phyloP scores from a whole-genome alignment of 169 alveolate genomes.

The Cystoisospora suis region DNA sequence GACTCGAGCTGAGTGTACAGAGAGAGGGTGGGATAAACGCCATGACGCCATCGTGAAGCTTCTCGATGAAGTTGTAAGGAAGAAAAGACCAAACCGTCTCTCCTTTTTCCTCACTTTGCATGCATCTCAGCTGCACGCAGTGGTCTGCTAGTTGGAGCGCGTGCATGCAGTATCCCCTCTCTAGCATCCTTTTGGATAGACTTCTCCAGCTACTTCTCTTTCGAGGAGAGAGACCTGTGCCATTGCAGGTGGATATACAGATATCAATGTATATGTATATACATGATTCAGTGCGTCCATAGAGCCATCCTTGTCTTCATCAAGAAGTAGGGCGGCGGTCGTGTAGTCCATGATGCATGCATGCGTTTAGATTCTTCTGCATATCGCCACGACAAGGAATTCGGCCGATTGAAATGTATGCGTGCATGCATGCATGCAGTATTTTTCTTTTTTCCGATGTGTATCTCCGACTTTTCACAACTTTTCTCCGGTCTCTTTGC shows the following conservation, averaged over 20 bases:
- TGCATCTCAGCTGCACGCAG: neutral
- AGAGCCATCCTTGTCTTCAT: neutral
- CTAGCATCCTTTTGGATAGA: too few relatives aligned
- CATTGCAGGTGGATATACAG: too few relatives aligned
- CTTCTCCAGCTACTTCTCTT: too few relatives aligned
- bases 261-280: neutral
- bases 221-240: too few relatives aligned
- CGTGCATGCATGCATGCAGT: neutral
- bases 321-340: neutral
- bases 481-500: neutral
- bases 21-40: slow-evolving; percentile 14
- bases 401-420: too few relatives aligned
- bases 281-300: neutral
- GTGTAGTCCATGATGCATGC: neutral
- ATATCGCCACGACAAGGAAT: too few relatives aligned
- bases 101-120: neutral
- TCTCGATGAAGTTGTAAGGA: neutral
- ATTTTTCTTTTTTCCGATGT: neutral
- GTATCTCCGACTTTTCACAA: neutral
- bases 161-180: too few relatives aligned
- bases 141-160: neutral
- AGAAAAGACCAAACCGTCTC: too few relatives aligned
- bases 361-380: too few relatives aligned
- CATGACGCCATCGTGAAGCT: slow-evolving; percentile 2
- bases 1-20: slow-evolving; percentile 9